phyloP scores from a whole-genome alignment of 192 early-diverging fungal species.

The Mortierella hygrophila region DNA sequence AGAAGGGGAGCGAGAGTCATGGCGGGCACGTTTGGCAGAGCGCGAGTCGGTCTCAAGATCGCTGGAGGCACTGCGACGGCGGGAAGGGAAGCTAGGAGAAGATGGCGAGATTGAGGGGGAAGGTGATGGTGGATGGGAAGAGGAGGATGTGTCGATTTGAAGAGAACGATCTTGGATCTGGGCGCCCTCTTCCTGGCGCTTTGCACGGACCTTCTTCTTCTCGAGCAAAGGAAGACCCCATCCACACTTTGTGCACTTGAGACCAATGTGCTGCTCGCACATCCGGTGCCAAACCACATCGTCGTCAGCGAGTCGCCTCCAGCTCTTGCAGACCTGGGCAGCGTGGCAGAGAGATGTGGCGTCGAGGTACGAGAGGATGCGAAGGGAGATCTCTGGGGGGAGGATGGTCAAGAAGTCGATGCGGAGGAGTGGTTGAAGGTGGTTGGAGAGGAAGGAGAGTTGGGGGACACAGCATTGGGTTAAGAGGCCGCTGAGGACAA shows the following conservation, averaged over 20 bases:
- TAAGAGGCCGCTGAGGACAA: slow-evolving; percentile 84
- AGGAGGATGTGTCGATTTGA: slow-evolving; percentile 10
- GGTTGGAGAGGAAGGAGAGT: slow-evolving; percentile 82
- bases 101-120: slow-evolving; percentile 20
- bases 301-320: slow-evolving; percentile 89
- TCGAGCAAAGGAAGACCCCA: slow-evolving; percentile 95
- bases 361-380: slow-evolving; percentile 92
- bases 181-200: slow-evolving; percentile 21
- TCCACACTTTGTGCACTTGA: slow-evolving; percentile 94
- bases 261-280: slow-evolving; percentile 98
- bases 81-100: slow-evolving; percentile 5
- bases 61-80: slow-evolving; percentile 23
- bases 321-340: slow-evolving; percentile 85
- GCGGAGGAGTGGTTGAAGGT: slow-evolving; percentile 78
- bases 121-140: slow-evolving; percentile 33
- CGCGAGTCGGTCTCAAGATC: neutral
- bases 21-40: slow-evolving; percentile 34
- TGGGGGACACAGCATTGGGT: slow-evolving; percentile 88
- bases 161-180: slow-evolving; percentile 7
- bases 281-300: slow-evolving; percentile 96
- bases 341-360: slow-evolving; percentile 91
- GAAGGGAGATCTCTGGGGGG: slow-evolving; percentile 84
- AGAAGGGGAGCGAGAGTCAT: slow-evolving; percentile 21
- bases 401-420: slow-evolving; percentile 86
- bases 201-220: slow-evolving; percentile 65